Percentiles rank a stretch among this genome's conserved stretches.
phyloP scores from a whole-genome alignment of 768 basidiomycete genomes.

The Paxillus involutus region DNA sequence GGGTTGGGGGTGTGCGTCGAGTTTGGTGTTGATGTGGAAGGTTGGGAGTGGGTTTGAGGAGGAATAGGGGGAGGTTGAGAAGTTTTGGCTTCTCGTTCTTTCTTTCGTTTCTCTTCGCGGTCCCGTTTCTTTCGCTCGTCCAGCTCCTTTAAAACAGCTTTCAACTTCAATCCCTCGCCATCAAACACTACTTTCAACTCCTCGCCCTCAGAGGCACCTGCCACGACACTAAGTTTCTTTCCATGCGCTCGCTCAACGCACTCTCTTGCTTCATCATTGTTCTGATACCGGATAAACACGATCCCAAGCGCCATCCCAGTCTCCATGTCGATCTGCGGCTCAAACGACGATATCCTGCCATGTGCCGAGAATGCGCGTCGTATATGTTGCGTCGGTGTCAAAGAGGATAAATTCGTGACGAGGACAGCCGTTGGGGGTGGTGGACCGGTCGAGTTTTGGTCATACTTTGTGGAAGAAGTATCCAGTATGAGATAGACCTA shows the following conservation, averaged over 20 bases:
- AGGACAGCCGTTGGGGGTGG: constrained; percentile 77
- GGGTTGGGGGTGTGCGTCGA: constrained; percentile 25
- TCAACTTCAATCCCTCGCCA: constrained; percentile 63
- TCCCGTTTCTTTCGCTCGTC: constrained; percentile 50
- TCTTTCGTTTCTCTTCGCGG: constrained; percentile 48
- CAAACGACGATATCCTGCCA: constrained; percentile 65
- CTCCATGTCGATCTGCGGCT: constrained; percentile 73
- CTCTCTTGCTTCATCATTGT: constrained; percentile 64
- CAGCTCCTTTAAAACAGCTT: constrained; percentile 65
- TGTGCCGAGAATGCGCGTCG: constrained; percentile 61
- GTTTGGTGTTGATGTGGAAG: constrained; percentile 26
- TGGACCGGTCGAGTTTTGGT: constrained; percentile 66
- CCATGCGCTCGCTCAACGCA: constrained; percentile 72
- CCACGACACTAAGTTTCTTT: constrained; percentile 51
- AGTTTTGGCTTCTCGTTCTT: constrained; percentile 29
- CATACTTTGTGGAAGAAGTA: constrained; percentile 52
- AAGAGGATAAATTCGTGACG: constrained; percentile 65
- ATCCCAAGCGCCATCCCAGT: constrained; percentile 87
- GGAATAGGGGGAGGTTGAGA: constrained; percentile 12
- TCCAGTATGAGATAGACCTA: constrained; percentile 4
- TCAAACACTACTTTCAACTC: constrained; percentile 80
- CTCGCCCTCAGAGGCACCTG: constrained; percentile 46
- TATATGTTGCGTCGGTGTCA: constrained; percentile 67
- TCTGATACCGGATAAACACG: constrained; percentile 65
- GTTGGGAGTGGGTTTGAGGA: constrained; percentile 7